Conservation (phyloP, 495 filamentous ascomycete genomes). For the Xylaria curta region DNA sequence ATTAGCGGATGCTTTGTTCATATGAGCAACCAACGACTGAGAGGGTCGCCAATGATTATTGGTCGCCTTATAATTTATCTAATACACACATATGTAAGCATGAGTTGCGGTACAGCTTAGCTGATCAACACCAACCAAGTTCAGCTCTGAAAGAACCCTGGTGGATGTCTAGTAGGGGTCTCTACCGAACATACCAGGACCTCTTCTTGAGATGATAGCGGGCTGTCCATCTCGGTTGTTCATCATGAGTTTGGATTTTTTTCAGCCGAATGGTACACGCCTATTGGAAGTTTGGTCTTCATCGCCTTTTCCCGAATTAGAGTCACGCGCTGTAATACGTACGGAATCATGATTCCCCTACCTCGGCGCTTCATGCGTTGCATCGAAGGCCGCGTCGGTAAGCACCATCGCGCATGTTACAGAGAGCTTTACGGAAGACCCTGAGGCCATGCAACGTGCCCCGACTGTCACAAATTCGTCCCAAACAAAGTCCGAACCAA, state of each 20-base stretch:
- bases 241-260: not conserved
- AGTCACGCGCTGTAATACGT: not conserved
- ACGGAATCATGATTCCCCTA: not conserved
- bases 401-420: not conserved
- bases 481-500: not conserved
- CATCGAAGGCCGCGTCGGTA: not conserved
- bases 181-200: not conserved
- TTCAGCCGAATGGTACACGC: not conserved
- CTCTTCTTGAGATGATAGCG: too few species aligned
- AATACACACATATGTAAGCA: not conserved
- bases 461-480: not conserved
- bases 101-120: not conserved
- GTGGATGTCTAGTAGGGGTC: too few species aligned
- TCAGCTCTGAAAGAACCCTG: not conserved
- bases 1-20: not conserved
- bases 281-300: not conserved
- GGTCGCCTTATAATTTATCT: conserved; percentile 10
- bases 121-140: not conserved
- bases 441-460: not conserved
- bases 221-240: not conserved
- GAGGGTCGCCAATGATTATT: not conserved
- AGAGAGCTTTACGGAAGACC: not conserved
- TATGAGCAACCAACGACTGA: not conserved
- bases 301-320: not conserved
- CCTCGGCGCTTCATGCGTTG: conserved; percentile 2